Evolutionary conservation across 176 grass and related monocot genomes (phyloP), one percentile per base, ranked within the genome.

Genomic region (Rhynchospora pubera): DNA sequence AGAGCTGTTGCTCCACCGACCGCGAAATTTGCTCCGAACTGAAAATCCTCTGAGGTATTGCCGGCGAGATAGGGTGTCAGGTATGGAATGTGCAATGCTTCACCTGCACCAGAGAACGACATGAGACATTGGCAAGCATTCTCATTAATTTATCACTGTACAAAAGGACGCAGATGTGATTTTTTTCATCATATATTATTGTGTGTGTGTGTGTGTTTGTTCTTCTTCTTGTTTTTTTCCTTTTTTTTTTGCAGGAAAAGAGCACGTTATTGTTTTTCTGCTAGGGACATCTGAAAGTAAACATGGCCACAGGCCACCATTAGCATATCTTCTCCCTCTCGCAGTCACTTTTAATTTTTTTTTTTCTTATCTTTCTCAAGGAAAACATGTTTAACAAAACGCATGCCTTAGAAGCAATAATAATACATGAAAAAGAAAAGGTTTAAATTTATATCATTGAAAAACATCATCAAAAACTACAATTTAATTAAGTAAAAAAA

Each of bases 11-110:
- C 89, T 59, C 91, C 90, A 7, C 73, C 94, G 23, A 93, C 94
- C 3, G 91, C 94, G 45, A 97, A 97, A 83, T 97, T 97, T 26
- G 86, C 86, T 53, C 94, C 91, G 32, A 90, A 81, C 48, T 44
- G 65, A 70, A 91, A 97, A 26, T 91, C 87, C 42, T 87, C 70
- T 55, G 32, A 73, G 2, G 19, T 83, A 58, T 86, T 86, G 24
- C 79, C 91, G 0, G 16, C 82, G 3, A 97, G 57, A 78, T 93
- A 97, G 42, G 91, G 86, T 69, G 84, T 57, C 62, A 89, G 82
- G 34, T 78, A 81, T 5, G 87, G 89, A 16, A 72, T 79, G 82
- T 80, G 78, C 57, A 97, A 68, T 58, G 82, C 60, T 82, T 97
- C 78, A 11, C 78, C 94, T 97, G 85, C 62, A 66, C 1, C 1